Evolutionary conservation across 2,329 filamentous ascomycete species (phyloP), one percentile per base, ranked within the genome.

Genomic region (Colletotrichum liriopes): DNA sequence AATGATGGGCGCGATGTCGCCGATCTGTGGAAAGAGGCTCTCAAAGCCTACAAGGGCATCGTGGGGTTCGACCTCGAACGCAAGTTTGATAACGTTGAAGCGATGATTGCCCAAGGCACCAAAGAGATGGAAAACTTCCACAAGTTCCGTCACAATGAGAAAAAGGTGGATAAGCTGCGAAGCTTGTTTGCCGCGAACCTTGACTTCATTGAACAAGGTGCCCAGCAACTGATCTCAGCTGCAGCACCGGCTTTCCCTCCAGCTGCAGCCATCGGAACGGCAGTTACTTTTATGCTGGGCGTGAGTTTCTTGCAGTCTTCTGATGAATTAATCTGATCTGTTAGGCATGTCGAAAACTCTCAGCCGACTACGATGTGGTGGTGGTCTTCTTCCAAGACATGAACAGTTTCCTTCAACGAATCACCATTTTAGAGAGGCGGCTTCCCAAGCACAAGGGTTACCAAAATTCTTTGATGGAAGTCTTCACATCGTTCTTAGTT

Each of bases 351-450:
- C 75, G 76, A 1, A 72, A 75, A 7, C 80, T 82, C 0, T 80
- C 77, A 0, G 81, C 80, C 0, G 82, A 84, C 52, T 84, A 83
- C 45, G 81, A 84, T 35, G 75, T 80, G 2, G 77, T 84, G 0
- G 76, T 80, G n/a, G 77, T 77, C 5, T 84, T 84, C 63, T 84
- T 84, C 61, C 77, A 81, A 1, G 78, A 80, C 12, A 82, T 83
- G 76, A 80, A 80, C 59, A 80, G 79, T 7, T 83, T 84, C 32
- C 74, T 84, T 5, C 74, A 78, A 35, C 77, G 81, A 1, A 77
- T 83, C 1, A 77, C 78, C 0, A 78, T 83, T 9, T 51, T 84
- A 0, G 78, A 83, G 69, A 76, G 74, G 0, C 75, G 80, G n/a
- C 73, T 82, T 1, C 80, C 81, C 0, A 73, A 76, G 11, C 55